Evolutionary conservation across 2,329 filamentous ascomycete genomes (phyloP).

Genomic region (Fusarium devonianum): DNA sequence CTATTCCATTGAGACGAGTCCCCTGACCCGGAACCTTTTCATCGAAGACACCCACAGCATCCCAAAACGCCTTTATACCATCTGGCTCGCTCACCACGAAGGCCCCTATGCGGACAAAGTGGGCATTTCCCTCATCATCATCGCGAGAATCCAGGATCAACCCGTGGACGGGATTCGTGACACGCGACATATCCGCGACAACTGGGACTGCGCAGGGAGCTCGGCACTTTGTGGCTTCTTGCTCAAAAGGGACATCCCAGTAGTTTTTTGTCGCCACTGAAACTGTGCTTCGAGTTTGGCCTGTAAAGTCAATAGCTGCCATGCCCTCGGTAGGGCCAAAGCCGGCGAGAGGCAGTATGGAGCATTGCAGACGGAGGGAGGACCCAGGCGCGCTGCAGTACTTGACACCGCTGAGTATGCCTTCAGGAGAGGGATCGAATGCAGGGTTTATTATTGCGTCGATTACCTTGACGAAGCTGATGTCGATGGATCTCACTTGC

Average conservation of each 20-base stretch:
- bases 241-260: conserved; percentile 12
- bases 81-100: neutral
- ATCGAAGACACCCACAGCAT: conserved; percentile 1
- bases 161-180: conserved; percentile 1
- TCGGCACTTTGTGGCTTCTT: conserved; percentile 9
- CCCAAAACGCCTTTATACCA: conserved; percentile 3
- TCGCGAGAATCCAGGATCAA: neutral
- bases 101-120: conserved; percentile 3
- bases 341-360: neutral
- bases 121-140: neutral
- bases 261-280: conserved; percentile 2
- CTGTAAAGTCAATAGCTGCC: neutral
- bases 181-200: conserved; percentile 5
- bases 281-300: rapidly evolving
- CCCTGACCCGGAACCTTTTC: neutral
- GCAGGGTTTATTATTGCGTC: neutral
- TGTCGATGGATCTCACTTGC: neutral
- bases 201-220: conserved; percentile 6
- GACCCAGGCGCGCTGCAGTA: conserved; percentile 8
- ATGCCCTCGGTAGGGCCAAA: neutral
- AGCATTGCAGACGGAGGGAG: conserved; percentile 10
- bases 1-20: neutral
- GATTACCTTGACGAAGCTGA: conserved; percentile 1
- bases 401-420: neutral
- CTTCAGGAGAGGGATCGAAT: neutral